Base-by-base conservation (phyloP, 1,284 basidiomycete genomes). In the Volvariella volvacea region DNA sequence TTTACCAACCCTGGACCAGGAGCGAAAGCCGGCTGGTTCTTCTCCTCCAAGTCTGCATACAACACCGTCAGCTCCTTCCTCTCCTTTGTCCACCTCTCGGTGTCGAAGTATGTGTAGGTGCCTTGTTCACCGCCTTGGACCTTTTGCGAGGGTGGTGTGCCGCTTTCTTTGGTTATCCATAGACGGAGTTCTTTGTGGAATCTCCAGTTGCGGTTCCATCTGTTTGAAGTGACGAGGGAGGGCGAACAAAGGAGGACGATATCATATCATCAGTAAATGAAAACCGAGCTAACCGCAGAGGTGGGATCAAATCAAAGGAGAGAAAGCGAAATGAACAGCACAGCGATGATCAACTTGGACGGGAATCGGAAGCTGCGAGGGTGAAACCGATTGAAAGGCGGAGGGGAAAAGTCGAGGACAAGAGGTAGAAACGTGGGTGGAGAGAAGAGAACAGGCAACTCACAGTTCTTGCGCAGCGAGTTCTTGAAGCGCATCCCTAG, bases 181-280 rank as follows among this genome's bases (percentile, higher is more conserved):
- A 95, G 71, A 50, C 89, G 84, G 49, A 93, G 73, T 55, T 95
- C 92, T 65, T 94, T 97, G 78, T 98, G 94, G 67, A 90, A 99
- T 54, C 95, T 75, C 95, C 95, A 99, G 66, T 95, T 95, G 53
- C 95, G 85, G 64, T 92, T 91, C 71, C 86, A 96, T 58, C 91
- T 93, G 55, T 58, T 91, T 93, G 55, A 37, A 44, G 44, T 44
- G 41, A 38, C 17, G 28, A 42, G 22, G 38, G 39, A 38, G 44
- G 45, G 34, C 47, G 39, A 52, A 34, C 37, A 39, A 43, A 36
- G 30, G 36, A 21, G 38, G 19, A 39, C 9, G 28, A 20, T 22
- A 42, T 36, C 20, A 36, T 36, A 25, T 30, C 36, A 8, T 33
- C 40, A 43, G 19, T 22, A 36, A 36, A 44, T 34, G 34, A 21